A percentile compares a stretch with the other conserved stretches of the same genome.
Evolutionary conservation across 768 basidiomycete genomes (phyloP).

Genomic region (Mycena crocata): DNA sequence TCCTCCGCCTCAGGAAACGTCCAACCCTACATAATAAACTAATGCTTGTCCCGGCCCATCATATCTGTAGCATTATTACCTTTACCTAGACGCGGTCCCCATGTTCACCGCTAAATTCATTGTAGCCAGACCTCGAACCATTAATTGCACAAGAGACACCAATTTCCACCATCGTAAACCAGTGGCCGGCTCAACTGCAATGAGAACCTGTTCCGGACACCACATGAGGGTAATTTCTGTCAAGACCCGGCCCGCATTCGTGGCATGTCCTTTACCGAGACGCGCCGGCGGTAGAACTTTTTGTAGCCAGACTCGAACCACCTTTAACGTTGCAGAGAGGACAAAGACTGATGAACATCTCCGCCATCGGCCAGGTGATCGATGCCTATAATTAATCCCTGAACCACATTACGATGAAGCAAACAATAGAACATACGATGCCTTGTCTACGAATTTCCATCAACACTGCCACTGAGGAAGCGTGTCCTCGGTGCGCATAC

Average conservation of each 20-base stretch:
- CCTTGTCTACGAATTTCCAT: slow-evolving; percentile 66
- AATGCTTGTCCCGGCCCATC: background rate
- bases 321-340: slow-evolving; percentile 54
- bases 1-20: background rate
- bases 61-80: background rate
- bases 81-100: background rate
- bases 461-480: slow-evolving; percentile 64
- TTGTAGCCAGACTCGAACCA: slow-evolving; percentile 13
- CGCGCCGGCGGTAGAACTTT: slow-evolving; percentile 11
- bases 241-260: too few species aligned
- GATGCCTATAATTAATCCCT: slow-evolving; percentile 55
- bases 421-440: slow-evolving; percentile 60
- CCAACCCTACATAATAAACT: background rate
- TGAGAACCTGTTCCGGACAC: too few species aligned
- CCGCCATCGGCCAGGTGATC: slow-evolving; percentile 81
- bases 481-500: slow-evolving; percentile 73
- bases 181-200: too few species aligned
- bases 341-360: slow-evolving; percentile 72
- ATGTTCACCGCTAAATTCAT: background rate
- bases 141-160: background rate
- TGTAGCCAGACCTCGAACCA: background rate
- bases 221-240: background rate
- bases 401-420: slow-evolving; percentile 1
- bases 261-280: too few species aligned
- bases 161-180: too few species aligned